Base-by-base conservation (phyloP, 2,329 filamentous ascomycete species). In the Hyphodiscus sp. region DNA sequence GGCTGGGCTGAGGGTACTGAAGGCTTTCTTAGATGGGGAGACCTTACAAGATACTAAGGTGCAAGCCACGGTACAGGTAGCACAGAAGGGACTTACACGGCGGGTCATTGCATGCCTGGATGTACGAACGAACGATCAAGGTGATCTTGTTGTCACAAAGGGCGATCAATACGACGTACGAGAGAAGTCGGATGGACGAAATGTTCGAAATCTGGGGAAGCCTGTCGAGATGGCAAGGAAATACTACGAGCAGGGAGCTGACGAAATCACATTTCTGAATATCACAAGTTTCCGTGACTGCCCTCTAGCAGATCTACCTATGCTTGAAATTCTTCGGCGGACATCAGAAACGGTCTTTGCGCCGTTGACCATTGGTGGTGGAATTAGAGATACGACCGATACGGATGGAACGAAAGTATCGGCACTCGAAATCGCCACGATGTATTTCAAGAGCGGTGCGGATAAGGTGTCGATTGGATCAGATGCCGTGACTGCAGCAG, bases 131-230 rank as follows among this genome's bases (percentile, higher is more conserved):
- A 99, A 99, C 70, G 94, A 99, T 69, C 78, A 87, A 56, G 94
- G 94, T 33, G 94, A 99, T 70, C 78, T 99, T 10, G 94, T 99
- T 0, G 94, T 99, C 41, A 99, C 94, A 15, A 99, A 99, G 72
- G 94, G 94, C 53, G 94, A 99, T 72, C 92, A 97, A 71, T 99
- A 99, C 74, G 94, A 99, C 66, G 94, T 99, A 7, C 88, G 94
- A 30, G 94, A 97, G 67, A 96, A 96, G 72, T 76, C 76, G 20
- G 76, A 74, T 15, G 76, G 76, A 53, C 77, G 81, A 51, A 75
- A 80, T 61, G 91, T 99, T 38, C 85, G 94, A 59, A 99, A 99
- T 70, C 79, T 99, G 2, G 94, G 94, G 60, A 99, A 99, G 72
- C 94, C 94, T 1, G 91, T 99, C 47, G 91, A 96, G 60, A 88